Base-by-base conservation (phyloP, 2,329 filamentous ascomycete genomes). In the Periconia sp. region DNA sequence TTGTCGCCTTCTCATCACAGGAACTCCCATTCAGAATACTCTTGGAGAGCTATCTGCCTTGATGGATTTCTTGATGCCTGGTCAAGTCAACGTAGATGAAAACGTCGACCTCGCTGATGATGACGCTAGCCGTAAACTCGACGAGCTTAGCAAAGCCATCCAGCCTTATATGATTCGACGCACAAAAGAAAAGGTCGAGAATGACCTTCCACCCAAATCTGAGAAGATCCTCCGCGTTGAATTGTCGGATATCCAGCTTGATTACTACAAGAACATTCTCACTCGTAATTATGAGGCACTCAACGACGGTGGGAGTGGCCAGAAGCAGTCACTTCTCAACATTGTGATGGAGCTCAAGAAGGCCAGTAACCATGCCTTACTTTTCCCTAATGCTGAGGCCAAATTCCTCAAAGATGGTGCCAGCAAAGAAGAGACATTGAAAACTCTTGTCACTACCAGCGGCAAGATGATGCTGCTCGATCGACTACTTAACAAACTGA, bases 341-440 rank as follows among this genome's bases (percentile, higher is more conserved):
- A 94, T 99, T 68, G 96, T 99, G 84, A 99, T 99, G 94, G 94
- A 99, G 70, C 73, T 99, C 62, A 99, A 99, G 77, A 99, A 99
- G 72, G 91, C 94, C 67, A 97, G 92, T 74, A 99, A 99, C 63
- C 94, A 99, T 65, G 92, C 94, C 1, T 95, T 96, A 74, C 95
- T 99, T 86, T 97, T 99, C 59, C 87, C 89, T 2, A 92, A 91
- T 50, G 92, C 91, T 2, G 94, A 99, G 66, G 89, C 95, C 44
- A 89, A 88, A 56, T 89, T 97, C 10, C 73, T 97, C 36, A 86
- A 83, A 46, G 90, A 89, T 11, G 91, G 87, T 60, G 81, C 82
- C 39, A 85, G 88, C 15, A 87, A 92, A 21, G 92, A 97, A 63
- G 94, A 97, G 65, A 84, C 91, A 51, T 82, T 99, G 58, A 94